Conservation (phyloP, 148 eudicot species). For the Pharnaceum exiguum region DNA sequence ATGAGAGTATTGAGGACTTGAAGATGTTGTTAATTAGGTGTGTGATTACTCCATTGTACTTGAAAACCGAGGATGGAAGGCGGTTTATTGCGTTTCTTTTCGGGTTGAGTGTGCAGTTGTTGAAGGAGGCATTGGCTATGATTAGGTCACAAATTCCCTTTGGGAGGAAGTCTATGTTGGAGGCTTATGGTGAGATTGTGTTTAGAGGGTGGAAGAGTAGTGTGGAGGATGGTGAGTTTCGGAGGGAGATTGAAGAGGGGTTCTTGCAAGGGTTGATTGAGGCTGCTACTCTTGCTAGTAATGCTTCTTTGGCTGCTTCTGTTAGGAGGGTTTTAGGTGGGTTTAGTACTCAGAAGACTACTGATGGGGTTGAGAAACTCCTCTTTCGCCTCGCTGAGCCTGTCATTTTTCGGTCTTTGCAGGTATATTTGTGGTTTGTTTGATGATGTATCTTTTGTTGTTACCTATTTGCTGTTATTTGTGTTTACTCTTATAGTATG, state of each 20-base stretch:
- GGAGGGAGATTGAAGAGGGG: constrained; percentile 68
- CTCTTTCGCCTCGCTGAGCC: constrained; percentile 88
- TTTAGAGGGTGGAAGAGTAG: constrained; percentile 83
- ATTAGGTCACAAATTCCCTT: constrained; percentile 78
- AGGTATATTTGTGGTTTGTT: constrained; percentile 63
- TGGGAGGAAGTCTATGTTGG: constrained; percentile 79
- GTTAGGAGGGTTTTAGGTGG: constrained; percentile 74
- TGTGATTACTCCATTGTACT: constrained; percentile 66
- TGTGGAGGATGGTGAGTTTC: constrained; percentile 45
- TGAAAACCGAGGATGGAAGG: constrained; percentile 84
- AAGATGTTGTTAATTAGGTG: constrained; percentile 67
- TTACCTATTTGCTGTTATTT: no score
- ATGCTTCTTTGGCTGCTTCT: constrained; percentile 55
- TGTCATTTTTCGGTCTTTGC: constrained; percentile 75
- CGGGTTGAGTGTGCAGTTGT: constrained; percentile 58
- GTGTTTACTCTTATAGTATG: no score
- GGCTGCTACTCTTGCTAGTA: constrained; percentile 54
- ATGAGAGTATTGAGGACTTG: constrained; percentile 88
- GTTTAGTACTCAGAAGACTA: constrained; percentile 64
- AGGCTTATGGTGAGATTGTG: constrained; percentile 77
- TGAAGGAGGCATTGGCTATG: constrained; percentile 73
- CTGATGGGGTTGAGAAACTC: constrained; percentile 80
- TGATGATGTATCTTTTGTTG: no score
- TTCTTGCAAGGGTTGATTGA: constrained; percentile 80
- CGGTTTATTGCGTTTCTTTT: constrained; percentile 73